phyloP scores from a whole-genome alignment of 169 alveolate genomes.

The Plasmodium cynomolgi region DNA sequence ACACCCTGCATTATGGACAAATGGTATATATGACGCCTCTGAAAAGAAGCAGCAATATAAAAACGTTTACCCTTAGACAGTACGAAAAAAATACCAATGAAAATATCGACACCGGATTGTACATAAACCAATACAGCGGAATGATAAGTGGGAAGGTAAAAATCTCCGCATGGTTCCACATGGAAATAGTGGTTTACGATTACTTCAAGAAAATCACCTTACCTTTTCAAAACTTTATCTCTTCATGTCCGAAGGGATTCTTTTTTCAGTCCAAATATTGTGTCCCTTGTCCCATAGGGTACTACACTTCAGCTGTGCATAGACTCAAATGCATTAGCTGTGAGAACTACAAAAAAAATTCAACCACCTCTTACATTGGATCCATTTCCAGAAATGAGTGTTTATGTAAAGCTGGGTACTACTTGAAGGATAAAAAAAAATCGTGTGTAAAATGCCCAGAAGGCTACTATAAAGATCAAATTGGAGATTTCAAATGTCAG shows the following conservation, averaged over 20 bases:
- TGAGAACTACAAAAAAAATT: conserved; percentile 64
- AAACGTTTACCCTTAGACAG: conserved; percentile 10
- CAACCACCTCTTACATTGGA: conserved; percentile 78
- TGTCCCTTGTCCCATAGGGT: conserved; percentile 83
- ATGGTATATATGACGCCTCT: conserved; percentile 1
- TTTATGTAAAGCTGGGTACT: conserved; percentile 82
- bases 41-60: conserved; percentile 47
- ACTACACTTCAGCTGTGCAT: conserved; percentile 72
- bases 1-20: conserved; percentile 10
- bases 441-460: conserved; percentile 41
- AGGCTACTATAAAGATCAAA: conserved; percentile 76
- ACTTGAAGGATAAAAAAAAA: neutral
- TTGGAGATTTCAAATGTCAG: conserved; percentile 69
- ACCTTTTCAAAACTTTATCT: conserved; percentile 8
- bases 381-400: conserved; percentile 81
- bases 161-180: conserved; percentile 9
- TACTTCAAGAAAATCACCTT: conserved; percentile 42
- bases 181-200: conserved; percentile 35
- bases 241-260: conserved; percentile 84
- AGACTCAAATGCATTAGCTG: conserved; percentile 52
- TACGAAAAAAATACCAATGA: neutral
- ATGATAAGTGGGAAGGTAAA: conserved; percentile 27
- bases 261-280: conserved; percentile 76
- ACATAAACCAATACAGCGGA: conserved; percentile 3
- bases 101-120: conserved; percentile 4